A percentile compares a stretch with the other conserved stretches of the same genome.
These are phyloP conservation scores for Nymphaea colorata DNA, from an alignment of 164 flowering plant genomes.

Conservation along the genomic window DNA sequence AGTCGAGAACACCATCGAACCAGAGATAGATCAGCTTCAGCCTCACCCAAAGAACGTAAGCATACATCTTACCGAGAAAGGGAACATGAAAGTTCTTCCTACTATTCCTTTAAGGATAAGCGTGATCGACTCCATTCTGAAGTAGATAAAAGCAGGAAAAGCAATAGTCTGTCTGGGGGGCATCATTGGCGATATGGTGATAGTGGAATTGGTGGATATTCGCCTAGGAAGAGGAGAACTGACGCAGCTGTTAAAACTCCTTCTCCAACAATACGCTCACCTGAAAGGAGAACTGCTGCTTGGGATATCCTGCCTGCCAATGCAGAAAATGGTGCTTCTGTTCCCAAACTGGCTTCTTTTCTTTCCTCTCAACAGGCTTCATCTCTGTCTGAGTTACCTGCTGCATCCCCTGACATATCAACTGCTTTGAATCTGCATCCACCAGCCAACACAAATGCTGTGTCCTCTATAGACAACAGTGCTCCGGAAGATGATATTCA, in stretches of 20 bases:
- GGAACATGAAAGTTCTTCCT: constrained; percentile 31
- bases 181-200: constrained; percentile 37
- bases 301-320: constrained; percentile 74
- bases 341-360: constrained; percentile 18
- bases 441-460: constrained; percentile 5
- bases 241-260: constrained; percentile 67
- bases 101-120: constrained; percentile 28
- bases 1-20: constrained; percentile 49
- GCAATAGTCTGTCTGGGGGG: constrained; percentile 33
- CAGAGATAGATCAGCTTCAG: constrained; percentile 37
- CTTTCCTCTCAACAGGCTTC: constrained; percentile 13
- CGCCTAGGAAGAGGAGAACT: constrained; percentile 85
- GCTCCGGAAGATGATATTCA: constrained; percentile 56
- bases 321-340: constrained; percentile 11
- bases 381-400: constrained; percentile 12
- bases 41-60: constrained; percentile 44
- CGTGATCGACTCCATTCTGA: constrained; percentile 36
- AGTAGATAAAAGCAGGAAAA: constrained; percentile 32
- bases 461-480: constrained; percentile 12
- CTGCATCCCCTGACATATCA: constrained; percentile 18
- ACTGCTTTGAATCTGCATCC: constrained; percentile 15
- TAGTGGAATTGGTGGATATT: constrained; percentile 93
- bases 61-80: constrained; percentile 19
- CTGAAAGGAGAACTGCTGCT: constrained; percentile 59
- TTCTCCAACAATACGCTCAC: constrained; percentile 55